Base-by-base conservation (phyloP, 768 basidiomycete species). In the Pleurotus sapidus region DNA sequence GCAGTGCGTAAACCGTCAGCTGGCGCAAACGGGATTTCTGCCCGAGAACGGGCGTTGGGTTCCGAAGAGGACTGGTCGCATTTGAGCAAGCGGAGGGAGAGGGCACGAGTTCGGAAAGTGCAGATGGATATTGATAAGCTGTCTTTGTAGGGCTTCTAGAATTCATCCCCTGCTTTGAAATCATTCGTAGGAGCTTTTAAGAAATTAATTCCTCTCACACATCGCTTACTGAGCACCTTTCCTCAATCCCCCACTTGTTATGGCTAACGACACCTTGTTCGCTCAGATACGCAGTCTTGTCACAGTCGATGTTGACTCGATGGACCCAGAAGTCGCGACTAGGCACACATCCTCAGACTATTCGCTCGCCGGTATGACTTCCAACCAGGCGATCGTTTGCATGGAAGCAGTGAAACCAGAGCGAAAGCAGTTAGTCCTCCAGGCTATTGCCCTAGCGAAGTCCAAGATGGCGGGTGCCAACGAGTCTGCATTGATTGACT, bases 41-140 rank as follows among this genome's bases (percentile, higher is more conserved):
- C 55, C 53, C 42, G 42, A 9, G 15, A 45, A 23, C n/a, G 20
- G 34, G 77, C 78, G 48, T 75, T 83, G 9, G 83, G 79, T 4
- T 71, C 76, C 4, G 78, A 75, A 4, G 74, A 73, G 48, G 84
- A 88, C 61, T 76, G 75, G 66, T 72, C 76, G 5, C 84, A 88
- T 65, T 68, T 88, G 57, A 89, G 78, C 68, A 80, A 72, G 62
- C 73, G 84, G 56, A 70, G 86, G 60, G 77, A 75, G 58, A 68
- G 75, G 14, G 75, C 78, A 20, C 67, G 87, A 57, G 65, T 69
- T 47, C 70, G 59, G 55, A 82, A 81, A 65, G 74, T 87, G 3
- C 63, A 68, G 57, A 67, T 67, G 49, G 79, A 82, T 39, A 65
- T 81, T 17, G 61, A 34, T 34, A 34, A 34, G 30, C 8, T 34